Base-by-base conservation (phyloP, 495 filamentous ascomycete species). In the Trypethelium eluteriae region DNA sequence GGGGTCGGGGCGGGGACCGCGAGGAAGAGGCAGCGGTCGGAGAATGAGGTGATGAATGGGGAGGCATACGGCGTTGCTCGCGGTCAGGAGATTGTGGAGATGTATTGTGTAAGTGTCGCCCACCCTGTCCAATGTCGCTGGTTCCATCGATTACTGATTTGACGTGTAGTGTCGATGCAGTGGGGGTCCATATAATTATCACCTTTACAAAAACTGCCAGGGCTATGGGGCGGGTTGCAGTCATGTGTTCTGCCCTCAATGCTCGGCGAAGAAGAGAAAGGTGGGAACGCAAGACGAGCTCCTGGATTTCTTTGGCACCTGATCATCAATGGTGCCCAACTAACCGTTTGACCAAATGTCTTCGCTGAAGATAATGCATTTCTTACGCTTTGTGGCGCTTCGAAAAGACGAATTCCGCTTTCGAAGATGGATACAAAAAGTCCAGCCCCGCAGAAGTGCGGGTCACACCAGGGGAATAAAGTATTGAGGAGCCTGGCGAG, bases 191-290 rank as follows among this genome's bases (percentile, higher is more conserved):
- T 59, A 59, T 18, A 36, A 59, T 18, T 59, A 34, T 7, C 53
- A 59, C 1, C 53, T 59, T 36, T 59, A 59, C 53, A 59, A 59
- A 4, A 59, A 18, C 2, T 59, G 53, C 32, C 53, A 34, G 53
- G 53, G 53, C 18, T 59, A 3, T 34, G 5, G 7, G 5, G 36
- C 18, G 53, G 6, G 36, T 59, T 59, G 53, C 53, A 59, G 18
- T 18, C 53, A 59, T 14, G 53, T 59, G 7, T 59, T 59, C 32
- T 59, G 53, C 32, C 34, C 34, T 14, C 34, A 59, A 10, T 59
- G 53, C 36, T 32, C 53, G 5, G 53, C 53, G 0, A 59, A 59
- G 14, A 59, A 59, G 53, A 11, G 53, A 36, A 34, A 32, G 25
- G 11, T 59, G 6, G 53, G 53, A 9, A 32, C 25, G 53, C 34